These are phyloP conservation scores for thale cress (Arabidopsis thaliana) DNA, from an alignment of 345 rosid genomes.

Conservation along the genomic window DNA sequence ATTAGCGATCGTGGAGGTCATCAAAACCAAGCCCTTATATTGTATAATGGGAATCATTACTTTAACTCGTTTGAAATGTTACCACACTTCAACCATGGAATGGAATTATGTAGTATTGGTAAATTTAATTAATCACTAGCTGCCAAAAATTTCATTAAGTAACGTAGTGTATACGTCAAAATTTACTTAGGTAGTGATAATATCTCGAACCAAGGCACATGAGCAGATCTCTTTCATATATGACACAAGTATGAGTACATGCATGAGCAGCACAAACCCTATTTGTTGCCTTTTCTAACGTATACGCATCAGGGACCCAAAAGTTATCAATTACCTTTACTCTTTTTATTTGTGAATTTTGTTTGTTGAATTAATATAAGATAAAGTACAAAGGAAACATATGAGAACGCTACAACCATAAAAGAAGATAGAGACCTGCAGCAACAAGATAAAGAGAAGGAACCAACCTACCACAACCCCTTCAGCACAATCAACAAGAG, in stretches of 20 bases:
- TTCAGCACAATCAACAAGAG: background rate
- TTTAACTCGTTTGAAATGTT: background rate
- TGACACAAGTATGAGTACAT: background rate
- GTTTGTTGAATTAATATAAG: background rate
- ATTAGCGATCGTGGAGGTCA: background rate
- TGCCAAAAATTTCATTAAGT: background rate
- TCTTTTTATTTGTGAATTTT: background rate
- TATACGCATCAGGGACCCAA: background rate
- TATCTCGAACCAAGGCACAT: background rate
- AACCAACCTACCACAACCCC: background rate
- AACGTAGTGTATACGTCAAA: background rate
- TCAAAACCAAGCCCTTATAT: background rate
- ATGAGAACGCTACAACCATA: background rate
- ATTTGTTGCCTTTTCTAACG: background rate
- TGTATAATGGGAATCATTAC: background rate
- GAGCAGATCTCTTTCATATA: background rate
- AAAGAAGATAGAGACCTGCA: background rate
- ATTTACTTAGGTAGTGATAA: background rate
- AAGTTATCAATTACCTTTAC: background rate
- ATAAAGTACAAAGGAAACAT: background rate
- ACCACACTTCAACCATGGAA: background rate
- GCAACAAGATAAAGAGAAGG: background rate
- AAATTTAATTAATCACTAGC: background rate
- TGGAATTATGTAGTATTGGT: background rate
- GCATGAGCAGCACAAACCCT: background rate